phyloP scores from a whole-genome alignment of 2,329 filamentous ascomycete genomes.

The Fusarium sp. region DNA sequence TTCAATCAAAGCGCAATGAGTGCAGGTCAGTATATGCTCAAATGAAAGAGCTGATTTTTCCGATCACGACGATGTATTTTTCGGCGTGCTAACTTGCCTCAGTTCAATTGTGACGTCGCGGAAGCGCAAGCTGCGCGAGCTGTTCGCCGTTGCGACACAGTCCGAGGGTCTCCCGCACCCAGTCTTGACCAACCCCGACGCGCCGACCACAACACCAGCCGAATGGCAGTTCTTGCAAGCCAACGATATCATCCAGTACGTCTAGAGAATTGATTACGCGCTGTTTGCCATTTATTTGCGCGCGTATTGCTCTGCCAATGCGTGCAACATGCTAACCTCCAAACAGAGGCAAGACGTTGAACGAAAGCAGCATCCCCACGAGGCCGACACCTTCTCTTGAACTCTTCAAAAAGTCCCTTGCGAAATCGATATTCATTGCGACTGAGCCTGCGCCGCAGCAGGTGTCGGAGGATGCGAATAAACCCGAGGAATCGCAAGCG shows the following conservation, averaged over 20 bases:
- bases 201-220: conserved; percentile 65
- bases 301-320: conserved; percentile 36
- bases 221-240: conserved; percentile 71
- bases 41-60: conserved; percentile 65
- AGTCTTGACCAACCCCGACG: conserved; percentile 70
- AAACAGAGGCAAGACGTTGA: conserved; percentile 60
- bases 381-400: conserved; percentile 63
- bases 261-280: conserved; percentile 45
- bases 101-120: conserved; percentile 85
- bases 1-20: conserved; percentile 75
- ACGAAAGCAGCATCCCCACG: conserved; percentile 67
- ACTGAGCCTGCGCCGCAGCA: conserved; percentile 29
- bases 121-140: conserved; percentile 91
- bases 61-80: conserved; percentile 63
- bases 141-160: conserved; percentile 85
- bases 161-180: conserved; percentile 72
- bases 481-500: conserved; percentile 17
- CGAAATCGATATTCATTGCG: conserved; percentile 48
- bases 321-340: conserved; percentile 43
- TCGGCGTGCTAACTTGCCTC: conserved; percentile 60
- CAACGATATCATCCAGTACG: conserved; percentile 73
- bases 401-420: conserved; percentile 57
- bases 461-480: conserved; percentile 21
- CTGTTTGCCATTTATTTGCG: conserved; percentile 31
- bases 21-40: conserved; percentile 67